Evolutionary conservation across 805 yeast genomes (phyloP), one percentile per base, ranked within the genome.

Genomic region (Candida tallmaniae): DNA sequence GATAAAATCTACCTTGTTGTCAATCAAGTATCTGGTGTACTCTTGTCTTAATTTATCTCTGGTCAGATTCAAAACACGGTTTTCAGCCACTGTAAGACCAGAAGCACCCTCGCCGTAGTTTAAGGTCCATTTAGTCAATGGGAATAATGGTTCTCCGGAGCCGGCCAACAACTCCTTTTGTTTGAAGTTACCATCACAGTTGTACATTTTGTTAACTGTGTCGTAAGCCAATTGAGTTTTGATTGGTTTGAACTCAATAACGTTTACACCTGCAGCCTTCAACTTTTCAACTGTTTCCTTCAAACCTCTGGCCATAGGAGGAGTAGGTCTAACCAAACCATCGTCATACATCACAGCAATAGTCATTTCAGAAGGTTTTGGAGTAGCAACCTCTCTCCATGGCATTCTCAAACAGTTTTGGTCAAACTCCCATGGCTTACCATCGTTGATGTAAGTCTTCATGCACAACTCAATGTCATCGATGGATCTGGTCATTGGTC

Each of bases 381-480:
- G 71, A 27, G 42, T 46, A 1, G 45, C 52, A 5, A 71, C 73
- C 4, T 65, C 54, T 51, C 70, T 68, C 83, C 83, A 78, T 3
- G 72, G 70, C 38, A 75, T 46, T 23, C 76, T 76, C 18, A 73
- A 43, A 40, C 68, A 51, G 50, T 65, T 60, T 22, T 65, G 70
- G 46, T 75, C 80, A 10, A 43, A 46, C 18, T 61, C 58, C 83
- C 86, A 79, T 9, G 87, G 87, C 43, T 74, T 63, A 40, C 85
- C 87, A 21, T 63, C 62, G 49, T 78, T 78, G 45, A 77, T 63
- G 52, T 75, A 79, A 12, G 62, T 41, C 38, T 74, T 68, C 88
- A 82, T 81, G 63, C 78, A 78, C 38, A 76, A 57, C 14, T 81
- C 87, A 43, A 82, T 58, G 56, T 83, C 90, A 4, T 78, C 83